A percentile compares a stretch with the other conserved stretches of the same genome.
Conservation (phyloP, 2,329 filamentous ascomycete species). For the Aspergillus pseudoglaucus region DNA sequence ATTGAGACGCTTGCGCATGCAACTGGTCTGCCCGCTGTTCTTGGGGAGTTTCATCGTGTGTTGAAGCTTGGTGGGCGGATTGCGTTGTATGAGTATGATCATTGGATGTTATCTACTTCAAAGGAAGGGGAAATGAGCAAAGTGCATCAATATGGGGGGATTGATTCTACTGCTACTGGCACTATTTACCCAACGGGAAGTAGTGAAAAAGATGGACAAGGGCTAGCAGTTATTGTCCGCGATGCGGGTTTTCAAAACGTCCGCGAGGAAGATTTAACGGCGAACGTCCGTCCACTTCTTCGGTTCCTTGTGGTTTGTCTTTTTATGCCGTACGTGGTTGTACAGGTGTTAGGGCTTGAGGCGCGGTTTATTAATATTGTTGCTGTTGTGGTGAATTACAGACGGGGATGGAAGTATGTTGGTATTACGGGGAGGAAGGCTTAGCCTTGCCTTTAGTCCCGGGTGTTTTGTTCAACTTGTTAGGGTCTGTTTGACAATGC, state of each 20-base stretch:
- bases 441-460: background rate
- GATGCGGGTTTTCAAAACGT: no score
- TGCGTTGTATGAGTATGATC: background rate
- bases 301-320: no score
- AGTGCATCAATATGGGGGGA: background rate
- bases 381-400: background rate
- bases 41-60: background rate
- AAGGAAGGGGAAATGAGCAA: background rate
- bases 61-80: background rate
- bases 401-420: background rate
- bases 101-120: background rate
- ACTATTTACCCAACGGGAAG: background rate
- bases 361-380: background rate
- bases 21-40: background rate
- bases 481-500: no score
- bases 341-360: background rate
- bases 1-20: background rate
- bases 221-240: no score
- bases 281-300: no score
- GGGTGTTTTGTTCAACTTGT: no score
- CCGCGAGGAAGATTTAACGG: no score
- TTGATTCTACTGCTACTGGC: background rate
- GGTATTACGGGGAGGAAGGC: background rate
- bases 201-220: background rate
- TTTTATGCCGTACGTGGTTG: no score